Base-by-base conservation (phyloP, 2,329 filamentous ascomycete species). In the Capronia coronata region DNA sequence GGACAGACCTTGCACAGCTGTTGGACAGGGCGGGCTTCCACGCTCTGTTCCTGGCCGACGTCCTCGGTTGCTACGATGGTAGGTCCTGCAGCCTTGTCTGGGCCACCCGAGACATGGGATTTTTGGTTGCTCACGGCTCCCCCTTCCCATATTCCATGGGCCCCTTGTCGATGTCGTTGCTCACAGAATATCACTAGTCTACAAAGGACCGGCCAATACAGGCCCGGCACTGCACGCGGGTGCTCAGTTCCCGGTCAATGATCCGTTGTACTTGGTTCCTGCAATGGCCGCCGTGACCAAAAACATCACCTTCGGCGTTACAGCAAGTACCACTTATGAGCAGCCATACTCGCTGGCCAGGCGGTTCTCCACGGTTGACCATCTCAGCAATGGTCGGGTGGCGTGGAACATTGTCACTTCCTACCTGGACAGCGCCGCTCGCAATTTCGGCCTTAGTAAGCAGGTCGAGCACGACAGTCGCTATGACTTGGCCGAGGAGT, bases 291-390 rank as follows among this genome's bases (percentile, higher is more conserved):
- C 71, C 3, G 69, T 67, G 2, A 74, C 74, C 0, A 67, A 72
- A 52, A 69, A 67, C 16, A 63, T 76, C 47, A 66, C 76, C 0
- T 86, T 86, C 52, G 82, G 82, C 0, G 78, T 86, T 1, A 86
- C 83, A 0, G 75, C 82, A 0, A 77, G 78, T 1, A 84, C 82
- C 0, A 84, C 80, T 0, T 86, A 86, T 54, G 82, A 86, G 62
- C 76, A 81, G 60, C 82, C 83, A 0, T 86, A 84, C 59, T 77
- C 83, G 56, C 68, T 86, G 11, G 82, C 83, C 0, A 67, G 82
- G 14, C 68, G 81, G n/a, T 65, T 86, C 9, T 80, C 77, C 2
- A 86, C 82, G 0, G 70, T 85, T 0, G 83, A 86, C 59, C 83
- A 86, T 62, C 66, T 86, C 8, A 79, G 79, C 0, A 78, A 77